Percentiles rank a stretch among this genome's conserved stretches.
These are phyloP conservation scores for Candida chilensis DNA, from an alignment of 805 yeast genomes.

Conservation along the genomic window DNA sequence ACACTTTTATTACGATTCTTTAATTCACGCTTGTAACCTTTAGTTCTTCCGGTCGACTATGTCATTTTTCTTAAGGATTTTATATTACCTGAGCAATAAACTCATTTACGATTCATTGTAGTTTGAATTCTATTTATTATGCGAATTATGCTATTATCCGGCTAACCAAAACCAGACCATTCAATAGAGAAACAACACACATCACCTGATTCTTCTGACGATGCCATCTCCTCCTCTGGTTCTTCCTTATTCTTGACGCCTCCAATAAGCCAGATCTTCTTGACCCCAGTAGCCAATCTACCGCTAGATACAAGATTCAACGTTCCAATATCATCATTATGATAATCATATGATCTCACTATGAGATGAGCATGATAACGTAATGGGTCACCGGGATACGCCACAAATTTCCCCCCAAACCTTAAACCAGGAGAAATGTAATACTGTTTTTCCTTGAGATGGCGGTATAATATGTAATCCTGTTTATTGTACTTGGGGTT, in stretches of 20 bases:
- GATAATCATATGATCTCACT: conserved; percentile 39
- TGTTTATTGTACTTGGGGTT: too few species aligned
- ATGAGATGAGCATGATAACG: conserved; percentile 83
- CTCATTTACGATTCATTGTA: too few species aligned
- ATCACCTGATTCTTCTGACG: conserved; percentile 8
- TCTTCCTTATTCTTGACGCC: conserved; percentile 17
- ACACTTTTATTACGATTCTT: too few species aligned
- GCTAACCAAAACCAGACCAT: conserved; percentile 97
- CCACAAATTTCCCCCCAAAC: conserved; percentile 84
- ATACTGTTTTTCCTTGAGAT: conserved; percentile 35
- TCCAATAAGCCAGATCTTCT: conserved; percentile 67
- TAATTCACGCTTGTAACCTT: too few species aligned
- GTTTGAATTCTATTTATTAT: too few species aligned
- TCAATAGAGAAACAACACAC: conserved; percentile 63
- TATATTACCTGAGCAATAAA: too few species aligned
- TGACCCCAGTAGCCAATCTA: conserved; percentile 85
- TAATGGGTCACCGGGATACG: conserved; percentile 93
- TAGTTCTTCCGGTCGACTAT: too few species aligned
- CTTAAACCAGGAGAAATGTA: conserved; percentile 76
- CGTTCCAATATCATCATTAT: conserved; percentile 46
- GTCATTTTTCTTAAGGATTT: too few species aligned
- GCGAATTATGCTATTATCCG: too few species aligned
- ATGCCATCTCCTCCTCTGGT: conserved; percentile 6
- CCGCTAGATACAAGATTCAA: conserved; percentile 73
- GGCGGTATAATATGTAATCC: conserved; percentile 16